phyloP scores from a whole-genome alignment of 2,329 filamentous ascomycete genomes.

The Chrysoporthe austroafricana region DNA sequence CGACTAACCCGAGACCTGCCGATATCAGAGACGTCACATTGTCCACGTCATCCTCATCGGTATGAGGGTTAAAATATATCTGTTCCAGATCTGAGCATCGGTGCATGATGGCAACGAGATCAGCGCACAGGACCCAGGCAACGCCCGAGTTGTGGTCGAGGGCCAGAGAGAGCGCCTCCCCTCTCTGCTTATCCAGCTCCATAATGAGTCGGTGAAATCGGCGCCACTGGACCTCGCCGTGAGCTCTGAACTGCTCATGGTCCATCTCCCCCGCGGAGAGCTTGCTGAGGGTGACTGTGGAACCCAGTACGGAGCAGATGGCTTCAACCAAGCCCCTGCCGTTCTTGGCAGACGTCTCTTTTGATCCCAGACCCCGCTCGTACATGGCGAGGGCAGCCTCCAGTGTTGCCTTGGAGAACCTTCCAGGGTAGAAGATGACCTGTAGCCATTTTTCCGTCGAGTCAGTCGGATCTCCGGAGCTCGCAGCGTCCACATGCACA shows the following conservation, averaged over 20 bases:
- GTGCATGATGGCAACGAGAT: slow-evolving; percentile 78
- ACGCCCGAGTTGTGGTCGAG: slow-evolving; percentile 73
- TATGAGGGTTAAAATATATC: slow-evolving; percentile 64
- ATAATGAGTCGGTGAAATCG: slow-evolving; percentile 84
- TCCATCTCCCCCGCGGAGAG: slow-evolving; percentile 68
- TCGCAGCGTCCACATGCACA: slow-evolving; percentile 59
- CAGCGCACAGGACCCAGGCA: slow-evolving; percentile 84
- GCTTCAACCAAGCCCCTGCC: slow-evolving; percentile 71
- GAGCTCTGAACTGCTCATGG: slow-evolving; percentile 73
- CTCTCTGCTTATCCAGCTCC: slow-evolving; percentile 83
- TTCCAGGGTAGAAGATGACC: slow-evolving; percentile 80
- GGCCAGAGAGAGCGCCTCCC: slow-evolving; percentile 78
- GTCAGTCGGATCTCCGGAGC: slow-evolving; percentile 68
- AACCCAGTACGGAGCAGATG: slow-evolving; percentile 72
- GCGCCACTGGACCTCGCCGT: slow-evolving; percentile 84
- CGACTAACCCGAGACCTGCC: slow-evolving; percentile 71
- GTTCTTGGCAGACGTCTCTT: slow-evolving; percentile 47
- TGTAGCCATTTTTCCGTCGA: slow-evolving; percentile 84
- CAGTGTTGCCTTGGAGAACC: slow-evolving; percentile 78
- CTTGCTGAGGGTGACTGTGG: slow-evolving; percentile 68
- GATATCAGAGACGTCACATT: slow-evolving; percentile 63
- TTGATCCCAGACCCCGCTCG: slow-evolving; percentile 62
- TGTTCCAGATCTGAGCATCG: slow-evolving; percentile 79
- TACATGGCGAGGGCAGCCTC: slow-evolving; percentile 85
- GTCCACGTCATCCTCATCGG: slow-evolving; percentile 33